A percentile compares a stretch with the other conserved stretches of the same genome.
Evolutionary conservation across 2,329 filamentous ascomycete genomes (phyloP).

Genomic region (Alternaria metachromatica): DNA sequence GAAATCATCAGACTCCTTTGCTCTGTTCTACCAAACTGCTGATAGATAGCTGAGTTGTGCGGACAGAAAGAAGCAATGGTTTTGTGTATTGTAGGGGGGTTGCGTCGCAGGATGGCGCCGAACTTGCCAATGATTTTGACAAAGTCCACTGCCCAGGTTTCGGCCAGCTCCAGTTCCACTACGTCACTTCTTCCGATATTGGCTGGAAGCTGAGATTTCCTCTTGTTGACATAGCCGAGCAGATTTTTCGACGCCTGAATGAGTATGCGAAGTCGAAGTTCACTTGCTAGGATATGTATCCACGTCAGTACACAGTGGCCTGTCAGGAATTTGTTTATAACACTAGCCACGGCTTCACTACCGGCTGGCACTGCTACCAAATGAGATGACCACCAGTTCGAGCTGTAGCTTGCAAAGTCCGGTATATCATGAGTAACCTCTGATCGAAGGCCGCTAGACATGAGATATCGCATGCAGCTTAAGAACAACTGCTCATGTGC

Average conservation of each 20-base stretch:
- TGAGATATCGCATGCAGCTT: neutral
- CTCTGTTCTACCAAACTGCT: neutral
- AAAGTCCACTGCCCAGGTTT: neutral
- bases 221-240: neutral
- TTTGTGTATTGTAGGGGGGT: neutral
- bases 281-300: neutral
- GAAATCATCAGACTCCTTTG: neutral
- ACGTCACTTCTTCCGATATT: neutral
- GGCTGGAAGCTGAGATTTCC: neutral
- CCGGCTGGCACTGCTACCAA: neutral
- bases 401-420: neutral
- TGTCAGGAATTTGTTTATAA: neutral
- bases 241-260: neutral
- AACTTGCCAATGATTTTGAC: neutral
- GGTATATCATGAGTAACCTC: neutral
- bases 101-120: neutral
- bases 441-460: neutral
- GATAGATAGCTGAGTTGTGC: neutral
- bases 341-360: neutral
- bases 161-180: neutral
- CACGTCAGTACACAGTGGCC: neutral
- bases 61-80: neutral
- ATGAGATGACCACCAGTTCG: neutral
- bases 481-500: neutral
- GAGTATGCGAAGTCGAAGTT: neutral